Conservation (phyloP, 371 early-diverging fungal genomes). For the Nematocida homosporus region DNA sequence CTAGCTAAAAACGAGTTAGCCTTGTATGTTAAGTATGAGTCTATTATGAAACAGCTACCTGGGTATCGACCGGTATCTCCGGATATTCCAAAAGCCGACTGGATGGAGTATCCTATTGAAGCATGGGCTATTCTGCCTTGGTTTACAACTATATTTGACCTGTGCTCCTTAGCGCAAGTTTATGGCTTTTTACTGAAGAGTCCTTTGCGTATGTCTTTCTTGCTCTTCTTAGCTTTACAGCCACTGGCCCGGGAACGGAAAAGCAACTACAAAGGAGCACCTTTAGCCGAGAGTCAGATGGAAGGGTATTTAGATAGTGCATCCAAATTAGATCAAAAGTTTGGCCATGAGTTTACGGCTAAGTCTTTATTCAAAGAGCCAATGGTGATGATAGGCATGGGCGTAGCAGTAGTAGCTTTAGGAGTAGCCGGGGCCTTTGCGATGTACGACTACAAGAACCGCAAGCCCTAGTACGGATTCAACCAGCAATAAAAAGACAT, state of each 20-base stretch:
- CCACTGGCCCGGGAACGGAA: slow-evolving; percentile 7
- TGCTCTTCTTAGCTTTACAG: slow-evolving; percentile 18
- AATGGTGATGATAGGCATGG: no score
- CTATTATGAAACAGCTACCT: slow-evolving; percentile 4
- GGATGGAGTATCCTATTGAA: background rate
- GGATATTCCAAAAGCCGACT: background rate
- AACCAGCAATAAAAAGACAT: no score
- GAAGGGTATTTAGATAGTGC: background rate
- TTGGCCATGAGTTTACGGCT: background rate
- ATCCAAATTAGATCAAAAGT: background rate
- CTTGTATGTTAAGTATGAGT: slow-evolving; percentile 2
- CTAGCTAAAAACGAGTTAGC: background rate
- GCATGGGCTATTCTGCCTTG: slow-evolving; percentile 11
- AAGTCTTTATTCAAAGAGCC: no score
- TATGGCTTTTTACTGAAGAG: slow-evolving; percentile 19
- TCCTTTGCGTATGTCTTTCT: slow-evolving; percentile 1
- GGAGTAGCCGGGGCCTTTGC: no score
- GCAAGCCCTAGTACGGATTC: no score
- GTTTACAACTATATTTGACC: slow-evolving; percentile 31
- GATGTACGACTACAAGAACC: no score
- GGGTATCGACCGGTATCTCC: background rate
- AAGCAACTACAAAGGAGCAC: background rate
- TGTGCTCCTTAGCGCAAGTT: slow-evolving; percentile 3
- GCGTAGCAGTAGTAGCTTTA: no score
- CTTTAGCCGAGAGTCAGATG: background rate